phyloP scores from a whole-genome alignment of 2,329 filamentous ascomycete species.

The Penicillium concentricum region DNA sequence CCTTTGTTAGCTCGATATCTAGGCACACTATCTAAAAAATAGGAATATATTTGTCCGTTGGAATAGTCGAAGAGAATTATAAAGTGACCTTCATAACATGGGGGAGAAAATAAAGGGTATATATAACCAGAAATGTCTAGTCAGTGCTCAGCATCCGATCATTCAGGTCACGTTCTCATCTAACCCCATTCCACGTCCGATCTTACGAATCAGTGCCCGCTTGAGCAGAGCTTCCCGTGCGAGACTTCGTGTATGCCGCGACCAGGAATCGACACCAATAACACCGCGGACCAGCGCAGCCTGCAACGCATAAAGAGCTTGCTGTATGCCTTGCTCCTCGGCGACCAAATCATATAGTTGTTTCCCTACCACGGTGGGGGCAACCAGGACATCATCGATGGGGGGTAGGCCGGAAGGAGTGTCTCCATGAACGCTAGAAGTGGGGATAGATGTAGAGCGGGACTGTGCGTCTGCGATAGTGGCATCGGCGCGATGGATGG shows the following conservation, averaged over 20 bases:
- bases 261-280: conserved; percentile 48
- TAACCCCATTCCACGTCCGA: conserved; percentile 47
- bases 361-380: conserved; percentile 86
- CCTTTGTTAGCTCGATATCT: no score
- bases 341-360: conserved; percentile 88
- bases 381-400: conserved; percentile 89
- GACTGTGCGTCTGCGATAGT: conserved; percentile 71
- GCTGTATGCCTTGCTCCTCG: conserved; percentile 82
- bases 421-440: conserved; percentile 33
- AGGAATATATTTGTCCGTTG: no score
- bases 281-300: conserved; percentile 46
- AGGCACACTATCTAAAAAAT: no score
- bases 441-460: conserved; percentile 42
- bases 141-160: neutral
- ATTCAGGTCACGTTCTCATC: conserved; percentile 24
- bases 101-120: conserved; percentile 11
- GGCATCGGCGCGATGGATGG: conserved; percentile 73
- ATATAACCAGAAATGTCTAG: conserved; percentile 1
- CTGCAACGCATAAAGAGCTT: conserved; percentile 71
- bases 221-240: conserved; percentile 51
- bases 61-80: no score
- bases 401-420: conserved; percentile 57
- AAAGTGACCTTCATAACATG: neutral
- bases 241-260: conserved; percentile 46
- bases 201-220: conserved; percentile 47